These are phyloP conservation scores for Geosmithia putterillii DNA, from an alignment of 2,329 filamentous ascomycete genomes.

Conservation along the genomic window DNA sequence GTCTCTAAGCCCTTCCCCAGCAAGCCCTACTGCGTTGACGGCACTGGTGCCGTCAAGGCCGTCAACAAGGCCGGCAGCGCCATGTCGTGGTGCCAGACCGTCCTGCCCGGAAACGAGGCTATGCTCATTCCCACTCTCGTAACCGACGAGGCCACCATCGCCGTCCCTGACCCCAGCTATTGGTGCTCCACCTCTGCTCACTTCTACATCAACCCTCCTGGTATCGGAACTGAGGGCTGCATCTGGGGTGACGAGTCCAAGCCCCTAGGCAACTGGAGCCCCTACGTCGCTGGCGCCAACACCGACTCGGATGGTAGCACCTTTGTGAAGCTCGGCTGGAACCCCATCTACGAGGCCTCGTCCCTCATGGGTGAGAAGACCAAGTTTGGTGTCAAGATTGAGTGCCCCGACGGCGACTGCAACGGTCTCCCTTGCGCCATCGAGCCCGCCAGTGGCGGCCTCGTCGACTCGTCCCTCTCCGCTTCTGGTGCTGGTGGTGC, in stretches of 20 bases:
- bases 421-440: slow-evolving; percentile 66
- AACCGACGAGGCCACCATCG: slow-evolving; percentile 40
- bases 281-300: slow-evolving; percentile 68
- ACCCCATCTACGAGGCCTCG: slow-evolving; percentile 57
- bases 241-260: slow-evolving; percentile 55
- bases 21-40: slow-evolving; percentile 57
- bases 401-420: slow-evolving; percentile 54
- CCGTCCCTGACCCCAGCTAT: slow-evolving; percentile 58
- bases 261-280: slow-evolving; percentile 63
- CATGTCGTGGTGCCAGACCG: slow-evolving; percentile 68
- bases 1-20: slow-evolving; percentile 57
- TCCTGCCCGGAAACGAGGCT: slow-evolving; percentile 66
- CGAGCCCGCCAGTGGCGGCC: slow-evolving; percentile 44
- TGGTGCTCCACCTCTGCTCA: slow-evolving; percentile 65
- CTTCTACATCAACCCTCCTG: slow-evolving; percentile 70
- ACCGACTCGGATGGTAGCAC: slow-evolving; percentile 51
- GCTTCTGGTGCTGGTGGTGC: slow-evolving; percentile 54
- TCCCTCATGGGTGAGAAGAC: slow-evolving; percentile 44
- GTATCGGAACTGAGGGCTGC: slow-evolving; percentile 51
- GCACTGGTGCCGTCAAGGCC: slow-evolving; percentile 51
- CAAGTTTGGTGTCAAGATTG: slow-evolving; percentile 56
- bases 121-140: slow-evolving; percentile 75
- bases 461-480: slow-evolving; percentile 41
- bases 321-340: slow-evolving; percentile 66
- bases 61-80: slow-evolving; percentile 51